A percentile compares a stretch with the other conserved stretches of the same genome.
These are phyloP conservation scores for Colletotrichum godetiae DNA, from an alignment of 2,329 filamentous ascomycete genomes.

Conservation along the genomic window DNA sequence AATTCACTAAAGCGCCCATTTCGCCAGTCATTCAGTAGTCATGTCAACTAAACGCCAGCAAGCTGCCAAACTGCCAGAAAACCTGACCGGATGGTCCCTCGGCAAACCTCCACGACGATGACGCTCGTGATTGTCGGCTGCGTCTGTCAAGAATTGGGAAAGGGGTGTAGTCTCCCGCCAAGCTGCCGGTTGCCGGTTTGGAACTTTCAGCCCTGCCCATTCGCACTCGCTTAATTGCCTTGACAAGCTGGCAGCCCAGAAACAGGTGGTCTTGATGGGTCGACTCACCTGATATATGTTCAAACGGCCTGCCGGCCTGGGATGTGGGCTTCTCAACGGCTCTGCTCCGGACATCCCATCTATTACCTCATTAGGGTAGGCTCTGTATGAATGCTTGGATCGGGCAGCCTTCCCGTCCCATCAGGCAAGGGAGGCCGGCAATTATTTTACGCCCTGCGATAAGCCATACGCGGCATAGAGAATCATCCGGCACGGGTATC, in stretches of 20 bases:
- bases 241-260: background rate
- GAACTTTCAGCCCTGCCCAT: background rate
- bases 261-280: background rate
- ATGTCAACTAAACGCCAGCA: constrained; percentile 5
- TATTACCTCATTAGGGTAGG: background rate
- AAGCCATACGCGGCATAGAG: background rate
- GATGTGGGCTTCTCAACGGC: background rate
- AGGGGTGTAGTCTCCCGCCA: background rate
- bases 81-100: background rate
- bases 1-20: background rate
- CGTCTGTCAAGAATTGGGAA: background rate
- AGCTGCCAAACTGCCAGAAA: background rate
- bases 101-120: background rate
- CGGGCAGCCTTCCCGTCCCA: background rate
- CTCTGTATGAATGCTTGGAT: background rate
- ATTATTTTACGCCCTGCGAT: background rate
- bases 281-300: constrained; percentile 9
- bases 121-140: constrained; percentile 5
- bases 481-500: background rate
- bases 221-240: constrained; percentile 12
- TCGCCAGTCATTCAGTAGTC: background rate
- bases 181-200: constrained; percentile 6
- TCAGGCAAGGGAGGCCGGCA: background rate
- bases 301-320: constrained; percentile 5
- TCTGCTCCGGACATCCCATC: constrained; percentile 6